Base-by-base conservation (phyloP, 805 yeast genomes). In the Kazachstania martiniae region DNA sequence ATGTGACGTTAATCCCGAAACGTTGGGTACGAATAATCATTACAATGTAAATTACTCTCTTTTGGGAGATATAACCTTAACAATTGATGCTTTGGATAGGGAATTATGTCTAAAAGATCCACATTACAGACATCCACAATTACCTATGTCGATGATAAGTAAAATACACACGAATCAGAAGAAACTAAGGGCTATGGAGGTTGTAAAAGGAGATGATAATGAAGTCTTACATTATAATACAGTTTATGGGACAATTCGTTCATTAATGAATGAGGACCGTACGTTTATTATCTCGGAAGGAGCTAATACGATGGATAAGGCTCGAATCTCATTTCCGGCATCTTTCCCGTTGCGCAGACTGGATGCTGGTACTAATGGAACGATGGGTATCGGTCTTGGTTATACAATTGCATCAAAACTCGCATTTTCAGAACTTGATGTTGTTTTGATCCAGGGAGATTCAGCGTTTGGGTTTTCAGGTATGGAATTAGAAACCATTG, bases 401-500 rank as follows among this genome's bases (percentile, higher is more conserved):
- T 78, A 78, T 44, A 77, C 80, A 1, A 69, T 78, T 39, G 74
- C 82, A 1, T 69, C 82, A 3, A 74, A 71, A 41, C 54, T 54
- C 1, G 62, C 70, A 0, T 15, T 56, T 9, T 73, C 72, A 1
- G 44, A 55, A 0, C 56, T 62, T 27, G 51, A 58, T 5, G 73
- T 76, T 0, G 53, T 79, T 3, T 71, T 77, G 5, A 71, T 78
- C 19, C 79, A 75, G 49, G 87, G 86, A 5, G 86, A 79, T 49
- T 77, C 86, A 1, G 86, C 86, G 2, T 75, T 78, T 58, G 86
- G 86, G 3, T 78, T 78, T 46, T 72, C 80, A 5, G 83, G 73
- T 0, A 66, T 77, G 65, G 87, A 78, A 42, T 40, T 78, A n/a
- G 86, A 79, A 46, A 78, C 87, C 0, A 71, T 79, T 1, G 72